Conservation (phyloP, 257 asterid genomes). For the Paulownia fortunei region DNA sequence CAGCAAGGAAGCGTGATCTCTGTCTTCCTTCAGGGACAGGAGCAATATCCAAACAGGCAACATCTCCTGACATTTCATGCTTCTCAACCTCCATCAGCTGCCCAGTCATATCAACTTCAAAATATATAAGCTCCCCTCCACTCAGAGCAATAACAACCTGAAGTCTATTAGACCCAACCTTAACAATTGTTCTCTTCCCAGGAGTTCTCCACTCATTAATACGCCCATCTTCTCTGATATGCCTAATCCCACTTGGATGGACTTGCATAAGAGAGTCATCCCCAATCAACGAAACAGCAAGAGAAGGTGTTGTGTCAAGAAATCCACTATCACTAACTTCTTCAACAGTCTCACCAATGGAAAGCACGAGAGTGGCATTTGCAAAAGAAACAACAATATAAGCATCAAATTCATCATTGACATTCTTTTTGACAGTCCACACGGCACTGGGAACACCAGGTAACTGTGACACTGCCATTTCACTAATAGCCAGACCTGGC, state of each 20-base stretch:
- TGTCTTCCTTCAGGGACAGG: slow-evolving; percentile 99
- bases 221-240: slow-evolving; percentile 98
- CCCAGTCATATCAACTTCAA: slow-evolving; percentile 98
- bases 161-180: slow-evolving; percentile 95
- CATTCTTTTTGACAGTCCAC: slow-evolving; percentile 97
- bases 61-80: slow-evolving; percentile 99
- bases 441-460: slow-evolving; percentile 99
- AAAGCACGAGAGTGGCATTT: slow-evolving; percentile 98
- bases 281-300: slow-evolving; percentile 94
- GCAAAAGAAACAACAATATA: slow-evolving; percentile 97
- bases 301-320: slow-evolving; percentile 96
- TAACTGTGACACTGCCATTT: slow-evolving; percentile 98
- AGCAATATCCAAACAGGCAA: slow-evolving; percentile 98
- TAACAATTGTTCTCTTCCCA: slow-evolving; percentile 97
- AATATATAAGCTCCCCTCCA: slow-evolving; percentile 97
- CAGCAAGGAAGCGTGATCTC: slow-evolving; percentile 97
- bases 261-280: slow-evolving; percentile 99
- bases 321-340: slow-evolving; percentile 99
- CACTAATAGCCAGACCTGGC: slow-evolving; percentile 98
- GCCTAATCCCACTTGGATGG: slow-evolving; percentile 98
- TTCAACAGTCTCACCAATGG: slow-evolving; percentile 98
- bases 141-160: slow-evolving; percentile 99
- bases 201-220: slow-evolving; percentile 99
- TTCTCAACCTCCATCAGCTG: slow-evolving; percentile 99
- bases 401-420: slow-evolving; percentile 94